These are phyloP conservation scores for Agarophyton chilense DNA, from an alignment of 23 red algal genomes.

Conservation along the genomic window DNA sequence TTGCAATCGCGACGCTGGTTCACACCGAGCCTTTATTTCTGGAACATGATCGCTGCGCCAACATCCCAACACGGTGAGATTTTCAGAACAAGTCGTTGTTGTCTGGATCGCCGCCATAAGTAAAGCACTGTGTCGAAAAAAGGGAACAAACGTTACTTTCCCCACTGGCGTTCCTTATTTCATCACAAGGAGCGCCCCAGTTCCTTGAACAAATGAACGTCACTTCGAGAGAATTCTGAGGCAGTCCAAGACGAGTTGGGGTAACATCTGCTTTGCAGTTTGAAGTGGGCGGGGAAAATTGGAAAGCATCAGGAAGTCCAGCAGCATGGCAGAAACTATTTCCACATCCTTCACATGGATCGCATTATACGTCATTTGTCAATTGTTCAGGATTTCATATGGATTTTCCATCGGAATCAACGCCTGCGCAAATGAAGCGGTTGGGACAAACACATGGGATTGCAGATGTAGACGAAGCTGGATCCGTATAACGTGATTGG, in stretches of 20 bases:
- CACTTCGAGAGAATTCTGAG: conserved; percentile 3
- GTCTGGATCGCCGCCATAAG: not conserved
- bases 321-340: not conserved
- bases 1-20: conserved; percentile 66
- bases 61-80: not conserved
- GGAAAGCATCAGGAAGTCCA: not conserved
- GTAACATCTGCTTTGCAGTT: not conserved
- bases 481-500: no score
- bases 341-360: conserved; percentile 10
- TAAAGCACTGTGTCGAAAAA: not conserved
- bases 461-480: not conserved
- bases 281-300: not conserved
- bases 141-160: not conserved
- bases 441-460: not conserved
- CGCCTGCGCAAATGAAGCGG: conserved; percentile 11
- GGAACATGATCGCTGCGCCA: conserved; percentile 50
- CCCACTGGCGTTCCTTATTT: not conserved
- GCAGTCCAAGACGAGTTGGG: not conserved
- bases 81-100: not conserved
- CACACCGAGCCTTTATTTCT: conserved; percentile 65
- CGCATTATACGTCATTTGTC: not conserved
- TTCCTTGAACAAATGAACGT: conserved; percentile 16
- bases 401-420: not conserved
- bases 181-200: not conserved
- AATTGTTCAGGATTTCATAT: not conserved